These are phyloP conservation scores for Apiospora pterosperma DNA, from an alignment of 2,329 filamentous ascomycete species.

Conservation along the genomic window DNA sequence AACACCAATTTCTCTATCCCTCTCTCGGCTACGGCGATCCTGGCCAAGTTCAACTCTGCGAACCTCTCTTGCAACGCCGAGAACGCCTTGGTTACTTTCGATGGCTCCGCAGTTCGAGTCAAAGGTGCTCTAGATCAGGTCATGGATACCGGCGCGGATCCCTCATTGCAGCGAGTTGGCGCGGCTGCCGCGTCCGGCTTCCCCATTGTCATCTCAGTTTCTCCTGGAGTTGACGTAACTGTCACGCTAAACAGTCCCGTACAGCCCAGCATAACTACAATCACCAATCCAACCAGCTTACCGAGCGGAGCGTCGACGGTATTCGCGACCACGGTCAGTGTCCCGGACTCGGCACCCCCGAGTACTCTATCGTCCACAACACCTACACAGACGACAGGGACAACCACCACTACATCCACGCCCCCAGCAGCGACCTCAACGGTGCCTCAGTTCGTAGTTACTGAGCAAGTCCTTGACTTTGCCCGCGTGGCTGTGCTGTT, in stretches of 20 bases:
- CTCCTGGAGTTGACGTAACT: slow-evolving; percentile 29
- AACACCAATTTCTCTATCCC: slow-evolving; percentile 71
- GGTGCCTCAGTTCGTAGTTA: slow-evolving; percentile 42
- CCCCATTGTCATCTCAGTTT: slow-evolving; percentile 30
- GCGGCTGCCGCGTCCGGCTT: slow-evolving; percentile 12
- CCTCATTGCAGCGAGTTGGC: slow-evolving; percentile 15
- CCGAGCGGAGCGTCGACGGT: slow-evolving; percentile 13
- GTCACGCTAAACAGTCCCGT: slow-evolving; percentile 23
- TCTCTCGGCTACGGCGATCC: slow-evolving; percentile 64
- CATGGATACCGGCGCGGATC: slow-evolving; percentile 16
- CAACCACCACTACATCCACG: slow-evolving; percentile 18
- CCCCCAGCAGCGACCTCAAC: slow-evolving; percentile 21
- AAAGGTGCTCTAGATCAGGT: slow-evolving; percentile 26
- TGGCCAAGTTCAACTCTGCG: slow-evolving; percentile 71
- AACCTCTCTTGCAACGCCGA: slow-evolving; percentile 79
- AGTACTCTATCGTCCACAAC: background rate
- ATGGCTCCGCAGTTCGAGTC: slow-evolving; percentile 38
- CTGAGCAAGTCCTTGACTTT: slow-evolving; percentile 60
- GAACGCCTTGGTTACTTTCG: slow-evolving; percentile 85
- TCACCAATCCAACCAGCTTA: slow-evolving; percentile 12
- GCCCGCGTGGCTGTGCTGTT: slow-evolving; percentile 59
- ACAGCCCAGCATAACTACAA: slow-evolving; percentile 9
- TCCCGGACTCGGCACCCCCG: background rate
- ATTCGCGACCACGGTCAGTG: background rate
- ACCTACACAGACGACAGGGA: slow-evolving; percentile 13